Percentiles rank a stretch among this genome's conserved stretches.
phyloP scores from a whole-genome alignment of 257 asterid genomes.

The Penstemon newberryi region DNA sequence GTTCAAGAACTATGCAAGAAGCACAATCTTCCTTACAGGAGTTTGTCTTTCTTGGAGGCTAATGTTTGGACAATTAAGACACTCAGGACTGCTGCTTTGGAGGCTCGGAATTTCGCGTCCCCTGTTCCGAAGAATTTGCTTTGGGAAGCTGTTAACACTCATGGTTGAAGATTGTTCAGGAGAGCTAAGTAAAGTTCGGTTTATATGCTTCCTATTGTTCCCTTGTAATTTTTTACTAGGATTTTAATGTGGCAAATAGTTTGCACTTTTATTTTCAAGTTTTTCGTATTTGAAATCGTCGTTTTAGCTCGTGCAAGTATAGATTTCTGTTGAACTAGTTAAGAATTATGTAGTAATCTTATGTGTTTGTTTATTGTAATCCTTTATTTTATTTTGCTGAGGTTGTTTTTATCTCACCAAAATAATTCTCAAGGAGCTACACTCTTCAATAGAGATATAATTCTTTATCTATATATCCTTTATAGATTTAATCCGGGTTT shows the following conservation, averaged over 20 bases:
- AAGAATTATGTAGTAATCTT: background rate
- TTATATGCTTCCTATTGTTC: background rate
- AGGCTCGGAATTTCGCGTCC: conserved; percentile 59
- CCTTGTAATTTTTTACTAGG: conserved; percentile 11
- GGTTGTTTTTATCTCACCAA: background rate
- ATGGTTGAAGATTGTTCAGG: conserved; percentile 47
- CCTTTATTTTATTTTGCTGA: background rate
- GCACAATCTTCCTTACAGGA: conserved; percentile 66
- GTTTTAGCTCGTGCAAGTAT: conserved; percentile 11
- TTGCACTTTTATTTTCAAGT: conserved; percentile 3
- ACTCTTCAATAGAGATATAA: background rate
- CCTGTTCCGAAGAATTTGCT: conserved; percentile 65
- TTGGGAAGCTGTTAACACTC: conserved; percentile 93
- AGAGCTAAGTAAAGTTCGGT: background rate
- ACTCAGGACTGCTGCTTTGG: conserved; percentile 63
- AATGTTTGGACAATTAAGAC: conserved; percentile 61
- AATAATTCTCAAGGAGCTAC: background rate
- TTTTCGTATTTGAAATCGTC: conserved; percentile 4
- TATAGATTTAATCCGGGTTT: background rate
- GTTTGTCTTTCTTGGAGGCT: conserved; percentile 67
- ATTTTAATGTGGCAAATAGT: conserved; percentile 14
- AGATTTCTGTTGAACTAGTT: conserved; percentile 1
- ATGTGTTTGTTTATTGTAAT: background rate
- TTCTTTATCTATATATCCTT: background rate
- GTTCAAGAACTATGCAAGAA: conserved; percentile 78